Conservation (phyloP, 441 rosid genomes). For the Pelargonium citronellum region DNA sequence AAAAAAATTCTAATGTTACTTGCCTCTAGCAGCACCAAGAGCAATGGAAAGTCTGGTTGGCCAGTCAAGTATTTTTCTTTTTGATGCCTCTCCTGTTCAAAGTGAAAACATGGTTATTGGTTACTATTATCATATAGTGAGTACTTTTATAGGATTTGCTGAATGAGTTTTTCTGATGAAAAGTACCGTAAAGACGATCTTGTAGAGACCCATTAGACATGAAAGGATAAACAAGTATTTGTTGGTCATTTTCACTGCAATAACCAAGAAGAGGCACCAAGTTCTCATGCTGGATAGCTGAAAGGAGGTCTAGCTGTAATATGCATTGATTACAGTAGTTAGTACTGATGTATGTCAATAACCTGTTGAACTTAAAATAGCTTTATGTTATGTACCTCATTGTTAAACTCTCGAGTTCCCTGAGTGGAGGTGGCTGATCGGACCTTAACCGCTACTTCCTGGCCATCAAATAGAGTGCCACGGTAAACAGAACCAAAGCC, state of each 20-base stretch:
- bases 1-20: slow-evolving; percentile 12
- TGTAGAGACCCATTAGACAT: slow-evolving; percentile 81
- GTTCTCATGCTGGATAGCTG: slow-evolving; percentile 56
- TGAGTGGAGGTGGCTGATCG: slow-evolving; percentile 70
- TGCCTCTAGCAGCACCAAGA: slow-evolving; percentile 71
- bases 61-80: slow-evolving; percentile 66
- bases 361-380: background rate
- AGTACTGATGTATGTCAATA: slow-evolving; percentile 3
- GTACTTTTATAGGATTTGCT: background rate
- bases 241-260: slow-evolving; percentile 65
- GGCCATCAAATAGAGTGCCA: slow-evolving; percentile 57
- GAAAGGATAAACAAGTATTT: slow-evolving; percentile 65
- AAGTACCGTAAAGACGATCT: slow-evolving; percentile 68
- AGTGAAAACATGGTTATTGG: background rate
- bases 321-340: slow-evolving; percentile 19
- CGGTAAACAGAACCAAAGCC: slow-evolving; percentile 68
- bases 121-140: slow-evolving; percentile 13
- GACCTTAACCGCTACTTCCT: slow-evolving; percentile 78
- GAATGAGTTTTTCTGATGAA: slow-evolving; percentile 2
- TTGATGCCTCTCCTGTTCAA: slow-evolving; percentile 58
- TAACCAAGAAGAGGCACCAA: slow-evolving; percentile 71
- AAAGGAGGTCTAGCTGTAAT: slow-evolving; percentile 59
- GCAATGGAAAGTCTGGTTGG: slow-evolving; percentile 72
- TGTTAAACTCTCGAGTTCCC: slow-evolving; percentile 69
- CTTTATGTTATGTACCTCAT: slow-evolving; percentile 42